phyloP scores from a whole-genome alignment of 768 basidiomycete species.

The Tremella yokohamensis region DNA sequence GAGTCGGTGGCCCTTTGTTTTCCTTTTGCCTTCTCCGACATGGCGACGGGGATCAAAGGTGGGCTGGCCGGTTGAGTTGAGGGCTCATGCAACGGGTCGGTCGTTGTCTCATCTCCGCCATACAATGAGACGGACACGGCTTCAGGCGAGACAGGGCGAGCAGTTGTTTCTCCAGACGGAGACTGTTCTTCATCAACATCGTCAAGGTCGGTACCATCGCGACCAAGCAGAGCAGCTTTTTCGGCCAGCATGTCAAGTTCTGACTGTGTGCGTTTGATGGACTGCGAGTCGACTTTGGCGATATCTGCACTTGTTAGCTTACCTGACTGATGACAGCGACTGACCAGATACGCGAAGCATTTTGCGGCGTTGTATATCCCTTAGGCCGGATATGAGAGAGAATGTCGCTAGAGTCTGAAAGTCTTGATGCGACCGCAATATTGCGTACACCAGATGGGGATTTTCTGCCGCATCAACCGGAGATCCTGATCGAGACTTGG shows the following conservation, averaged over 20 bases:
- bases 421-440: slow-evolving; percentile 73
- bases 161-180: neutral
- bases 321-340: slow-evolving; percentile 4
- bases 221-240: slow-evolving; percentile 42
- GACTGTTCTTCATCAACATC: slow-evolving; percentile 17
- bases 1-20: slow-evolving; percentile 70
- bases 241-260: slow-evolving; percentile 44
- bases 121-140: neutral
- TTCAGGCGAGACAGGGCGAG: neutral
- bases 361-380: slow-evolving; percentile 73
- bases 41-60: slow-evolving; percentile 11
- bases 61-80: slow-evolving; percentile 22
- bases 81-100: slow-evolving; percentile 30
- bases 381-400: slow-evolving; percentile 76
- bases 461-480: slow-evolving; percentile 61
- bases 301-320: neutral
- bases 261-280: slow-evolving; percentile 33
- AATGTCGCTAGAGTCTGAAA: slow-evolving; percentile 92
- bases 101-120: slow-evolving; percentile 1
- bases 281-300: slow-evolving; percentile 13
- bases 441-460: slow-evolving; percentile 79
- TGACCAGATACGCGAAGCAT: slow-evolving; percentile 55
- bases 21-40: slow-evolving; percentile 85
- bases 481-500: too few relatives aligned
- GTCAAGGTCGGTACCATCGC: slow-evolving; percentile 13